Base-by-base conservation (phyloP, 352 stramenopile genomes). In the Phytophthora cryptogea region DNA sequence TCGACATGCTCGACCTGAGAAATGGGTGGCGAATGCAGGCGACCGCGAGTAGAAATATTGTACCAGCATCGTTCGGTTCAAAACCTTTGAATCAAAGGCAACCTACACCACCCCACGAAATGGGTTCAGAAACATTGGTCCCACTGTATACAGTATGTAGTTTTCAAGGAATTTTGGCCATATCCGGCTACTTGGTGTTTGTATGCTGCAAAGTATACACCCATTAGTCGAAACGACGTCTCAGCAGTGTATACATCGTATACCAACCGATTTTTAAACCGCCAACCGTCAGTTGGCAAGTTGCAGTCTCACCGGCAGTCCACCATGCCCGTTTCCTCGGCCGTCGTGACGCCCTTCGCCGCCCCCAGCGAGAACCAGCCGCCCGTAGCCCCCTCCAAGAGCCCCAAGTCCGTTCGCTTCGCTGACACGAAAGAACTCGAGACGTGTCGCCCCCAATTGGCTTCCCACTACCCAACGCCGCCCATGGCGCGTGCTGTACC, bases 401-500 rank as follows among this genome's bases (percentile, higher is more conserved):
- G 37, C 16, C 31, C 42, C 44, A 76, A 74, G 64, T 57, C 40
- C 27, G 82, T 91, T 47, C 79, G 72, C 39, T 91, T 91, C 37
- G 72, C 77, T 27, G 70, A 56, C 55, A 66, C 59, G 2, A 60
- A 71, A n/a, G 69, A 81, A 13, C 58, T 80, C 13, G 68, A 77
- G 48, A 66, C 47, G 10, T 73, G 51, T 26, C 52, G 39, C 4
- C 43, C 50, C 5, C 69, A 82, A 28, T 9, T 66, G 13, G 65
- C 54, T n/a, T 76, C 74, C 41, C 78, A 84, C 61, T 86, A 86
- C 60, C 66, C 69, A 30, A 84, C 72, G 16, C 74, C 77, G 0
- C 27, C 36, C 4, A 51, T 49, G 8, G 77, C 72, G 10, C 64
- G 66, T 8, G 33, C 59, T 8, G 59, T 88, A n/a, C 56, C 77